These are phyloP conservation scores for Guyanaporus albipodus DNA, from an alignment of 768 basidiomycete genomes.

Conservation along the genomic window DNA sequence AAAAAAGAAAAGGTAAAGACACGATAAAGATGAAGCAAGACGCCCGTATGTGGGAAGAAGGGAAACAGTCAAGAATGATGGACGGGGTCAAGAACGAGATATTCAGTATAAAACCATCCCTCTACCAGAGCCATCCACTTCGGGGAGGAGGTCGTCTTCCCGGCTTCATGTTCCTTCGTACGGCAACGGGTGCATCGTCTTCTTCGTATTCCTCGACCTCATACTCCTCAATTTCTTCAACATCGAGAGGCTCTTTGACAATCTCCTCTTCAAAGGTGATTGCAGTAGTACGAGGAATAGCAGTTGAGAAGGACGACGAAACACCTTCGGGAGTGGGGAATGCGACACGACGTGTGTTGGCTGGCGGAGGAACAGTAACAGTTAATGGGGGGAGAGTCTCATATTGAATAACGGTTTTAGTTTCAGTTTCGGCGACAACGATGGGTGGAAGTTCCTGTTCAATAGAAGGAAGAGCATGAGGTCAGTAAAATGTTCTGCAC, in stretches of 20 bases:
- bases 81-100: constrained; percentile 31
- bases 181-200: constrained; percentile 38
- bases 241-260: constrained; percentile 29
- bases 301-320: constrained; percentile 52
- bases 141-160: constrained; percentile 46
- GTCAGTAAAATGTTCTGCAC: constrained; percentile 34
- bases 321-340: constrained; percentile 66
- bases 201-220: constrained; percentile 41
- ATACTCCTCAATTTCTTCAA: constrained; percentile 38
- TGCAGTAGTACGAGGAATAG: constrained; percentile 70
- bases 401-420: constrained; percentile 57
- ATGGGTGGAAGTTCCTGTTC: constrained; percentile 42
- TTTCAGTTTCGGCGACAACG: constrained; percentile 49
- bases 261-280: constrained; percentile 63
- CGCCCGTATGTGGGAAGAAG: constrained; percentile 23
- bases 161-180: constrained; percentile 41
- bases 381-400: constrained; percentile 52
- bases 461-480: constrained; percentile 16
- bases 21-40: constrained; percentile 18
- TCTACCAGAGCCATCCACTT: constrained; percentile 57
- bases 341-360: constrained; percentile 72
- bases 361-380: constrained; percentile 69
- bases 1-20: constrained; percentile 2
- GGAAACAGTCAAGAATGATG: constrained; percentile 13
- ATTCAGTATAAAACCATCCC: constrained; percentile 27